Evolutionary conservation across 176 grass and related monocot genomes (phyloP).

Genomic region (Saccharum officinarum): DNA sequence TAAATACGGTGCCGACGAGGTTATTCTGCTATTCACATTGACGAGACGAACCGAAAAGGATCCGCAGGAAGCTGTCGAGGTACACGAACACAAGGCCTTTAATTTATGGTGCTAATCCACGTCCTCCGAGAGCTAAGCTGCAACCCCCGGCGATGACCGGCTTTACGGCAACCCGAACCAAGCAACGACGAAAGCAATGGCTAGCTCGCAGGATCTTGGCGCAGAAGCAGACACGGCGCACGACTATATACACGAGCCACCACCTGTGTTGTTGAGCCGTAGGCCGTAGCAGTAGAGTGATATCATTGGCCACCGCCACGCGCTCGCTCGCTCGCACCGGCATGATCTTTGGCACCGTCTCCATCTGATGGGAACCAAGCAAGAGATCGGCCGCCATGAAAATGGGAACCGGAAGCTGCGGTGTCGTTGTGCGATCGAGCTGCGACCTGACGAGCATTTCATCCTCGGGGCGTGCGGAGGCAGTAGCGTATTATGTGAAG

Average conservation of each 20-base stretch:
- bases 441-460: no score
- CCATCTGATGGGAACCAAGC: no score
- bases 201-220: not conserved
- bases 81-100: not conserved
- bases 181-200: not conserved
- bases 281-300: not conserved
- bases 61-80: not conserved
- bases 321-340: no score
- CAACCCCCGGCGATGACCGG: not conserved
- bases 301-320: no score
- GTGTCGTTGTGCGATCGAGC: not conserved
- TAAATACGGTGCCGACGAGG: not conserved
- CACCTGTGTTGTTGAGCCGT: not conserved
- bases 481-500: no score
- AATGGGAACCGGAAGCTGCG: not conserved
- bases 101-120: not conserved
- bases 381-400: not conserved
- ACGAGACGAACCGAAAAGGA: not conserved
- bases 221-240: not conserved
- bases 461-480: no score
- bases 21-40: not conserved
- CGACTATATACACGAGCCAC: not conserved
- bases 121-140: not conserved
- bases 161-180: not conserved
- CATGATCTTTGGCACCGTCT: no score